phyloP scores from a whole-genome alignment of 495 filamentous ascomycete genomes.

The Cercophora samala region DNA sequence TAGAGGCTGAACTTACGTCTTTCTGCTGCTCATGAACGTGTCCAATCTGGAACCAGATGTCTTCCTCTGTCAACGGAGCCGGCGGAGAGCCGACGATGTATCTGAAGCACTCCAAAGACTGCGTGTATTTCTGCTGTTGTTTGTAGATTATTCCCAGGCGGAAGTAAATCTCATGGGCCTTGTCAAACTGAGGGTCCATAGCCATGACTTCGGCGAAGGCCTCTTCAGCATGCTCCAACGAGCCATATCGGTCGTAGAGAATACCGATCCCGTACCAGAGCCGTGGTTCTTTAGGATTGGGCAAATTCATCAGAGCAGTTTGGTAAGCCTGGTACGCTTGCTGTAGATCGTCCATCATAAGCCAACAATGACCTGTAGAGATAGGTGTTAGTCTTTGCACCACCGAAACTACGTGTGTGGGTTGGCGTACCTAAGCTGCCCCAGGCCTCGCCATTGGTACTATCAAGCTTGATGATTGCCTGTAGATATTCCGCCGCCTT shows the following conservation, averaged over 20 bases:
- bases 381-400: not conserved
- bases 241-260: constrained; percentile 94
- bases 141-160: constrained; percentile 98
- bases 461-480: constrained; percentile 85
- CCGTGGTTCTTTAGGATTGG: constrained; percentile 97
- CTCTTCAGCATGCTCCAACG: constrained; percentile 95
- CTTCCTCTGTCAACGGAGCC: constrained; percentile 89
- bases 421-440: constrained; percentile 73
- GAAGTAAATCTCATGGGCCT: constrained; percentile 99
- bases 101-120: constrained; percentile 97
- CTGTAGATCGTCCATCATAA: constrained; percentile 99
- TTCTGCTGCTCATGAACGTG: constrained; percentile 99
- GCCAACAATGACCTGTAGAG: constrained; percentile 76
- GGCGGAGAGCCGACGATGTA: constrained; percentile 96
- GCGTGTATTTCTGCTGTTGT: constrained; percentile 89
- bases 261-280: constrained; percentile 99
- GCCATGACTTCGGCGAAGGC: constrained; percentile 98
- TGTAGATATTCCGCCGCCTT: constrained; percentile 93
- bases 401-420: not conserved
- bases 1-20: constrained; percentile 63
- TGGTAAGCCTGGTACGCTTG: constrained; percentile 98
- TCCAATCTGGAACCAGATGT: constrained; percentile 99
- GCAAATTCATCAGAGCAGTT: constrained; percentile 86
- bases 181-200: constrained; percentile 97
- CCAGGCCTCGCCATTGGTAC: constrained; percentile 91